Percentiles rank a stretch among this genome's conserved stretches.
phyloP scores from a whole-genome alignment of 2,329 filamentous ascomycete species.

The Arthrobotrys sinensis region DNA sequence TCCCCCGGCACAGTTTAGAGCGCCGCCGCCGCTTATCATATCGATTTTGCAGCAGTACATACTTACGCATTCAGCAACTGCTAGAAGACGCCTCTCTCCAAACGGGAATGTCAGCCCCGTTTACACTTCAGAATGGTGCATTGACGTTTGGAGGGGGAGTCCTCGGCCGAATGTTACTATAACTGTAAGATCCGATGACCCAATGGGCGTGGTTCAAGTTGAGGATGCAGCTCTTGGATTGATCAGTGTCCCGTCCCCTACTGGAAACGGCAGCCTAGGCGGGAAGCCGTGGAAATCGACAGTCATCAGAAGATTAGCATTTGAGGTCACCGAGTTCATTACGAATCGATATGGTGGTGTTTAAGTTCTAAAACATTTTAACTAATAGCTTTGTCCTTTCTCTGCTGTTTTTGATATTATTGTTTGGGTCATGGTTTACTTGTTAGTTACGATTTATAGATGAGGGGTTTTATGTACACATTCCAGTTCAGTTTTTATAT shows the following conservation, averaged over 20 bases:
- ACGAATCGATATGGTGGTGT: conserved; percentile 27
- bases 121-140: conserved; percentile 99
- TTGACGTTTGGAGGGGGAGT: conserved; percentile 90
- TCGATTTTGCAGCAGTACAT: conserved; percentile 75
- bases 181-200: conserved; percentile 72
- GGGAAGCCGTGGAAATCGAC: conserved; percentile 68
- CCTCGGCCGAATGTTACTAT: conserved; percentile 85
- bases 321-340: conserved; percentile 44
- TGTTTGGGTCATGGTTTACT: neutral
- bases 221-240: conserved; percentile 73
- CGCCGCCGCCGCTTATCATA: conserved; percentile 46
- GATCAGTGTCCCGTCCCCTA: conserved; percentile 71
- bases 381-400: neutral
- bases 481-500: conserved; percentile 3
- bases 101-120: conserved; percentile 72
- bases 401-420: neutral
- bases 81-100: conserved; percentile 77
- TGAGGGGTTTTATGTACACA: conserved; percentile 9
- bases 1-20: conserved; percentile 70
- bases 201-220: conserved; percentile 67
- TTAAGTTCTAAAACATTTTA: neutral
- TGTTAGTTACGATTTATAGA: conserved; percentile 16
- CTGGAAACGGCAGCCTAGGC: conserved; percentile 69
- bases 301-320: conserved; percentile 42
- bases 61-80: conserved; percentile 82